Evolutionary conservation across 2,329 filamentous ascomycete genomes (phyloP), one percentile per base, ranked within the genome.

Genomic region (Fusarium guadeloupense): DNA sequence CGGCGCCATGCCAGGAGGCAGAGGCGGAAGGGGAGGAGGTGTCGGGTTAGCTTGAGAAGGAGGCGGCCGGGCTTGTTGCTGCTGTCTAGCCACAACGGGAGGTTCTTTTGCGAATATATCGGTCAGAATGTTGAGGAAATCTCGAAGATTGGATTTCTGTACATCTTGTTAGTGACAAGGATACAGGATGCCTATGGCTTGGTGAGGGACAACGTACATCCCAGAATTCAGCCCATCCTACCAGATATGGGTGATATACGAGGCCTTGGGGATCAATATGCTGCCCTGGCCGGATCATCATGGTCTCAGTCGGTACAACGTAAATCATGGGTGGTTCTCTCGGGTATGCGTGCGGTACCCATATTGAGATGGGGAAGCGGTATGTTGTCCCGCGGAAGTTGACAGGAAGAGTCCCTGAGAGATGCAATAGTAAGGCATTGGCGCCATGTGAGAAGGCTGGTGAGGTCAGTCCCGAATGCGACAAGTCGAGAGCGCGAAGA

Each of bases 31-130:
- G 12, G 89, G 87, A 26, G 90, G 89, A 42, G 88, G 86, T 53
- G 80, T 78, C 23, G 71, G 78, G 40, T 72, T 60, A 16, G 67
- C 59, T 50, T 61, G 64, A 28, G 64, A 71, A 50, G 57, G 71
- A 52, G 66, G 73, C 19, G 75, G 72, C n/a, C 74, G 75, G 38
- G 81, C 79, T 69, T 83, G 82, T 62, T 31, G 55, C 13, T 40
- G 31, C 17, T 87, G 87, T 66, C 87, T 88, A 28, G 93, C 87
- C 57, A 95, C 87, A 5, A 98, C 91, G 0, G 95, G 95, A 9
- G 95, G 95, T 70, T 99, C 95, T 76, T 96, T 96, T 31, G 93
- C 89, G 72, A 99, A 99, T 19, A 98, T 83, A 48, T 95, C 92
- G 65, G 90, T 85, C 4, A 99, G 78, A 23, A 96, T 90, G 14